phyloP scores from a whole-genome alignment of 2,329 filamentous ascomycete species.

The Xylaria sp. region DNA sequence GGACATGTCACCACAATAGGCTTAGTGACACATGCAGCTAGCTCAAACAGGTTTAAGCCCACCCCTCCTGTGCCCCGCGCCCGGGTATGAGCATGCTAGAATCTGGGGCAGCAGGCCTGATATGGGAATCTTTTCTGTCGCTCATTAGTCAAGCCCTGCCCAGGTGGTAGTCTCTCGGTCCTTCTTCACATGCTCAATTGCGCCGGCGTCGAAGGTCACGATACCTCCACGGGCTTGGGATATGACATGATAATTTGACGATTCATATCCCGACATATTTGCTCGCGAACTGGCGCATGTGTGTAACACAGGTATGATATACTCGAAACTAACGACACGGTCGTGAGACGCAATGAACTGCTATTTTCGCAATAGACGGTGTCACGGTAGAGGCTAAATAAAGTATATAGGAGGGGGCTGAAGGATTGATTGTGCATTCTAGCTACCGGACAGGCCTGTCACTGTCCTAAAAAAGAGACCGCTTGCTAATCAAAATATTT shows the following conservation, averaged over 20 bases:
- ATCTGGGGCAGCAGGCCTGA: constrained; percentile 28
- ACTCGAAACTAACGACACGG: background rate
- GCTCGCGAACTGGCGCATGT: background rate
- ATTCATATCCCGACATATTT: background rate
- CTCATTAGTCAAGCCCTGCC: constrained; percentile 29
- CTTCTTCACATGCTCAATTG: constrained; percentile 35
- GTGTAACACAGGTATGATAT: background rate
- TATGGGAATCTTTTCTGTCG: constrained; percentile 30
- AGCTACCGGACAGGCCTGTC: background rate
- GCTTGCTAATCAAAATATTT: constrained; percentile 23
- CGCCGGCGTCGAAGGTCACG: constrained; percentile 33
- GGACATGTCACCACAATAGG: constrained; percentile 27
- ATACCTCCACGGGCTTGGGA: constrained; percentile 23
- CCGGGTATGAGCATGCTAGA: constrained; percentile 22
- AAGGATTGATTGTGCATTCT: constrained; percentile 29
- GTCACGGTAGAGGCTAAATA: constrained; percentile 24
- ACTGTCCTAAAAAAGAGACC: background rate
- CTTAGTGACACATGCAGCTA: constrained; percentile 13
- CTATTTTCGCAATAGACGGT: constrained; percentile 28
- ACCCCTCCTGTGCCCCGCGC: constrained; percentile 29
- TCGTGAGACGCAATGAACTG: constrained; percentile 12
- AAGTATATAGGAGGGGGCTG: constrained; percentile 23
- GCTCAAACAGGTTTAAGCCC: constrained; percentile 2
- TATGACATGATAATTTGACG: constrained; percentile 3
- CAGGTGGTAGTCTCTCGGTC: constrained; percentile 30